Evolutionary conservation across 2,329 filamentous ascomycete species (phyloP), one percentile per base, ranked within the genome.

Genomic region (Beauveria varroae): DNA sequence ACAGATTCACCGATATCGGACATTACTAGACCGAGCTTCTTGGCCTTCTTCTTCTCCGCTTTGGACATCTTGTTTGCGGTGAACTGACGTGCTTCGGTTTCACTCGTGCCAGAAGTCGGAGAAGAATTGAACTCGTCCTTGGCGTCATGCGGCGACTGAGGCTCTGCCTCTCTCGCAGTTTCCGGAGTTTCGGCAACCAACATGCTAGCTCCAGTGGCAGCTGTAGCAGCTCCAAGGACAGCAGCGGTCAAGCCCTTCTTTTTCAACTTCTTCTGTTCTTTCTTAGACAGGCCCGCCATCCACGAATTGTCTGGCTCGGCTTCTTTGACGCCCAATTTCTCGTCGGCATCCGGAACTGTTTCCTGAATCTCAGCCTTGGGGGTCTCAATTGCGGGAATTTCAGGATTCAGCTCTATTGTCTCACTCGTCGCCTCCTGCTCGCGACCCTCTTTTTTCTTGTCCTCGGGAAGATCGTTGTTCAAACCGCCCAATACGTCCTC

Each of bases 1-100:
- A 60, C 55, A 60, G 65, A 60, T 12, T 63, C 61, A 28, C 37
- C 26, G 1, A 47, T 8, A 22, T 47, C 51, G 18, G 28, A 5
- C 3, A 14, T 6, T 7, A 14, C 20, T 28, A 60, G 63, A 22
- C 68, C 70, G 44, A 70, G 64, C 52, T 72, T 74, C 65, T 73
- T 71, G 10, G 69, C 68, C 64, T 73, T 73, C 60, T 73, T 75
- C 65, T 72, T 75, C 49, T 75, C 68, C 60, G 74, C 72, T 62
- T 71, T 73, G 20, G 66, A 66, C 62, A 68, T 69, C 62, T 71
- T 70, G 5, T 63, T 49, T 18, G 64, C 54, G 16, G 18, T 5
- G 28, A 20, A 24, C 34, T 55, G 57, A 63, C 58, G 43, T 6
- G 57, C 40, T 34, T 14, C 49, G 40, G 40, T 12, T 12, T 54